phyloP scores from a whole-genome alignment of 495 filamentous ascomycete genomes.

The Aspergillus conjunctus region DNA sequence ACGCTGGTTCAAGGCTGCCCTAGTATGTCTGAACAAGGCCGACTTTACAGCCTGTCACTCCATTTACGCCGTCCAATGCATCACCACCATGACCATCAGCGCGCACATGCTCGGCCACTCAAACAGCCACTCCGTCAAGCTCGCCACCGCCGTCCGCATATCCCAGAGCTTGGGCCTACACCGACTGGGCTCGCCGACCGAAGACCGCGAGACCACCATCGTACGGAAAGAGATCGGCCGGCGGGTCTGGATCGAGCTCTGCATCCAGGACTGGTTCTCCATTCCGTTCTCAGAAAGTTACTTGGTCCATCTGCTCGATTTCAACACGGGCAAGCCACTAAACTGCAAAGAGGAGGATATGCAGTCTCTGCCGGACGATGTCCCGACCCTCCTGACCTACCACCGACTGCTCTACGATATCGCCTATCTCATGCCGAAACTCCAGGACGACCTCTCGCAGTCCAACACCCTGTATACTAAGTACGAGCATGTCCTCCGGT shows the following conservation, averaged over 20 bases:
- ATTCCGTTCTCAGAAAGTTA: conserved; percentile 52
- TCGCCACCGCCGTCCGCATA: conserved; percentile 44
- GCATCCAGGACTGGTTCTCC: conserved; percentile 52
- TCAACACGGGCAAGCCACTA: conserved; percentile 39
- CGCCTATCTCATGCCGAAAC: conserved; percentile 42
- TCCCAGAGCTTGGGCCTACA: conserved; percentile 42
- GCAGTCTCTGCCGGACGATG: conserved; percentile 30
- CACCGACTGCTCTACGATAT: conserved; percentile 42
- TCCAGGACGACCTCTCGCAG: conserved; percentile 41
- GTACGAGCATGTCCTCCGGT: conserved; percentile 47
- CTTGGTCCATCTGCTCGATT: conserved; percentile 45
- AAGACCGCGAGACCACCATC: conserved; percentile 31
- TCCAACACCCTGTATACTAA: conserved; percentile 33
- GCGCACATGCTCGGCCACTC: conserved; percentile 51
- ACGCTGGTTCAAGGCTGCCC: conserved; percentile 13
- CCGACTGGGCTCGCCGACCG: conserved; percentile 32
- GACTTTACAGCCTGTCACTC: conserved; percentile 22
- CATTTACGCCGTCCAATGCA: conserved; percentile 46
- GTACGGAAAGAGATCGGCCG: conserved; percentile 44
- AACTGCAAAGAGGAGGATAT: conserved; percentile 47
- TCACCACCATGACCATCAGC: conserved; percentile 46
- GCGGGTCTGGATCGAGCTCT: conserved; percentile 48
- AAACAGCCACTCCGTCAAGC: conserved; percentile 42
- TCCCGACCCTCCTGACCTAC: conserved; percentile 45
- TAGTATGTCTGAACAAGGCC: conserved; percentile 4